A percentile compares a stretch with the other conserved stretches of the same genome.
Evolutionary conservation across 257 asterid genomes (phyloP).

Genomic region (Misopates orontium): DNA sequence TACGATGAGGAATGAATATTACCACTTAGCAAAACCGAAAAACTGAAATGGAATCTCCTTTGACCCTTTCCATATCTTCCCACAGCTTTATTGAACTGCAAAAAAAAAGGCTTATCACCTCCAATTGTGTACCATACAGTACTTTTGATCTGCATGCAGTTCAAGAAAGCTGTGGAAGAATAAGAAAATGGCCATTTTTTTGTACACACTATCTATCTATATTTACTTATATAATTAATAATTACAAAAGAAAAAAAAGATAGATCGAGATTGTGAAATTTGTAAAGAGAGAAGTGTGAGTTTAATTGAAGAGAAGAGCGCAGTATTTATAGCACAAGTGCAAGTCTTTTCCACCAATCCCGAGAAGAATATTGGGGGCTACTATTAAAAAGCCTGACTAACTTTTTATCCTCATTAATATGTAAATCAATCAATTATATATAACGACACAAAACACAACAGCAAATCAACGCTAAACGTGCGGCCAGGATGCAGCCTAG

Average conservation of each 20-base stretch:
- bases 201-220: too few relatives aligned
- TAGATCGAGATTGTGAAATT: neutral
- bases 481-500: conserved; percentile 35
- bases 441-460: neutral
- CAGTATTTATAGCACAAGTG: conserved; percentile 62
- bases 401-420: conserved; percentile 17
- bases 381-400: conserved; percentile 48
- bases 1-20: conserved; percentile 26
- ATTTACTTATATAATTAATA: too few relatives aligned
- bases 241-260: too few relatives aligned
- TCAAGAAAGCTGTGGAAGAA: conserved; percentile 99
- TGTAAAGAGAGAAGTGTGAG: conserved; percentile 35
- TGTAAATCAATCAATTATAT: neutral
- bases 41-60: neutral
- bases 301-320: conserved; percentile 34
- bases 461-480: neutral
- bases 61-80: conserved; percentile 63
- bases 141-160: conserved; percentile 41
- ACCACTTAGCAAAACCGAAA: too few relatives aligned
- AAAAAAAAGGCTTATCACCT: conserved; percentile 7
- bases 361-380: conserved; percentile 86
- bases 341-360: conserved; percentile 78
- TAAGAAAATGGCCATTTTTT: conserved; percentile 54
- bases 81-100: conserved; percentile 94
- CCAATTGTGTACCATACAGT: conserved; percentile 21